Evolutionary conservation across 345 rosid genomes (phyloP).

Genomic region (Aegle marmelos): DNA sequence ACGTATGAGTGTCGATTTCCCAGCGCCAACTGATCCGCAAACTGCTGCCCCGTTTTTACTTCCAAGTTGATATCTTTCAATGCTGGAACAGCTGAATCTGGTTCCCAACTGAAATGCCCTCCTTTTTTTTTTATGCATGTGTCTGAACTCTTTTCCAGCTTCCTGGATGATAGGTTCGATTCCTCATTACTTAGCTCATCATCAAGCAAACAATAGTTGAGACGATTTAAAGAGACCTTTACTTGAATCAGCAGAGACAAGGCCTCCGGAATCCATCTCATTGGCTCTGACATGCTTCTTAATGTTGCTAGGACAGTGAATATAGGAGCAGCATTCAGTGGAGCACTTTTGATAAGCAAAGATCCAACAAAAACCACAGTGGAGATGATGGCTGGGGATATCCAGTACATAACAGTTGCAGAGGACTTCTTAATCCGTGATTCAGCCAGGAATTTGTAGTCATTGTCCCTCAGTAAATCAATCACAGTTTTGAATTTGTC

Average conservation of each 20-base stretch:
- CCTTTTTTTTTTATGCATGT: slow-evolving; percentile 37
- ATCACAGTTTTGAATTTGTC: slow-evolving; percentile 9
- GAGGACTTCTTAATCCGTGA: slow-evolving; percentile 47
- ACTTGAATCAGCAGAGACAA: slow-evolving; percentile 65
- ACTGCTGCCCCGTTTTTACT: slow-evolving; percentile 52
- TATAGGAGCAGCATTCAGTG: slow-evolving; percentile 65
- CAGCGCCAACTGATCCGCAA: slow-evolving; percentile 75
- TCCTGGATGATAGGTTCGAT: slow-evolving; percentile 12
- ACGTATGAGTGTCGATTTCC: slow-evolving; percentile 65
- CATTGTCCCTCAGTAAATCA: slow-evolving; percentile 21
- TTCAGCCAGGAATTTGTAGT: slow-evolving; percentile 58
- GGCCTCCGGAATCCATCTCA: slow-evolving; percentile 69
- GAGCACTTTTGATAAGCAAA: slow-evolving; percentile 47
- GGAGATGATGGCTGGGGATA: slow-evolving; percentile 62
- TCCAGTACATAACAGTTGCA: slow-evolving; percentile 56
- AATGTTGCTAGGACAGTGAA: slow-evolving; percentile 71
- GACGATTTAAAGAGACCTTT: slow-evolving; percentile 53
- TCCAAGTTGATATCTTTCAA: slow-evolving; percentile 40
- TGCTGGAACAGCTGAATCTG: slow-evolving; percentile 37
- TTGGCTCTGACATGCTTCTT: slow-evolving; percentile 63
- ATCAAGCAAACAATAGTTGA: slow-evolving; percentile 55
- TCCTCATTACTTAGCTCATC: slow-evolving; percentile 50
- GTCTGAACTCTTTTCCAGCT: slow-evolving; percentile 15
- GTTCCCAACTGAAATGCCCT: slow-evolving; percentile 72
- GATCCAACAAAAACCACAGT: slow-evolving; percentile 63